These are phyloP conservation scores for Chytriomyces confervae DNA, from an alignment of 192 early-diverging fungal species.

Conservation along the genomic window DNA sequence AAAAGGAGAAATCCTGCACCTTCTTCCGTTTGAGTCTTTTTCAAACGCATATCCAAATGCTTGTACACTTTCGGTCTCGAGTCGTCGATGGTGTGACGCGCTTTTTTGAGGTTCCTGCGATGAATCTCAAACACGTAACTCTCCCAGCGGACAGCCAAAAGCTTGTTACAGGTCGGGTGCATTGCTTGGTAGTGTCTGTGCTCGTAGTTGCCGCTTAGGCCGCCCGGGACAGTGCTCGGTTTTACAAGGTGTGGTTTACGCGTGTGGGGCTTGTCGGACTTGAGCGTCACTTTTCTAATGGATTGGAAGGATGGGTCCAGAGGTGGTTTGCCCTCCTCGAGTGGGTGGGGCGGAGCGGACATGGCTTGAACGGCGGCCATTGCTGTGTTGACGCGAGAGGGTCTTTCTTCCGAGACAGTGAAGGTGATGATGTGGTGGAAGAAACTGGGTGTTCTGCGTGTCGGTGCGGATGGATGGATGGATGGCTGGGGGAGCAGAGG, in stretches of 20 bases:
- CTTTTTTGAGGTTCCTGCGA: slow-evolving; percentile 34
- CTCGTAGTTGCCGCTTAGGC: slow-evolving; percentile 5
- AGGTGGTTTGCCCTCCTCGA: no score
- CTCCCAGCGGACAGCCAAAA: slow-evolving; percentile 54
- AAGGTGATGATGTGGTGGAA: no score
- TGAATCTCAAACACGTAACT: slow-evolving; percentile 37
- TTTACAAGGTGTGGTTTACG: background rate
- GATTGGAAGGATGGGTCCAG: no score
- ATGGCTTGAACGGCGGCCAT: no score
- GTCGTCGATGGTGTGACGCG: slow-evolving; percentile 49
- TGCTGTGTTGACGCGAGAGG: no score
- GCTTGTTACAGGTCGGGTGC: slow-evolving; percentile 51
- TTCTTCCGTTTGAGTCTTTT: slow-evolving; percentile 55
- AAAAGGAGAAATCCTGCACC: slow-evolving; percentile 27
- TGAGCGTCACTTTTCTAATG: no score
- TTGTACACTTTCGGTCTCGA: slow-evolving; percentile 41
- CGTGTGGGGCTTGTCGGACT: no score
- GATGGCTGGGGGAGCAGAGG: no score
- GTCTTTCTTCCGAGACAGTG: no score
- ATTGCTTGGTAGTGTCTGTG: slow-evolving; percentile 51
- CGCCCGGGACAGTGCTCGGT: background rate
- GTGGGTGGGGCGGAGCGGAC: no score
- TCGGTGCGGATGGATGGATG: no score
- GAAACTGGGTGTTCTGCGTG: no score
- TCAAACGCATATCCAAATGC: slow-evolving; percentile 51